Percentiles rank a stretch among this genome's conserved stretches.
phyloP scores from a whole-genome alignment of 805 yeast species.

The Suhomyces prunicola region DNA sequence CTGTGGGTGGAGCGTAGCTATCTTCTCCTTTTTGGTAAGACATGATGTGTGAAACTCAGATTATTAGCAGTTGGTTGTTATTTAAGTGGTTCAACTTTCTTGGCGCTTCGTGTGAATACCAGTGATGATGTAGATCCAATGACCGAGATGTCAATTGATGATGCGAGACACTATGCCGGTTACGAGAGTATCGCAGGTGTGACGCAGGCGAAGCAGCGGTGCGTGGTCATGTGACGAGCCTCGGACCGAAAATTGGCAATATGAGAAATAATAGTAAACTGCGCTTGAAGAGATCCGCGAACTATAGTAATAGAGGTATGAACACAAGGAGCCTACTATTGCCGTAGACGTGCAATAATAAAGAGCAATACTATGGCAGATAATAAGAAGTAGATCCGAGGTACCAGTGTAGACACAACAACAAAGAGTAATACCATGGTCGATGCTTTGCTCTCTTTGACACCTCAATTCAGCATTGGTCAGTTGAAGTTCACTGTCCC shows the following conservation, averaged over 20 bases:
- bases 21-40: neutral
- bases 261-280: neutral
- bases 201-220: neutral
- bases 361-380: no score
- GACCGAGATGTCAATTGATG: neutral
- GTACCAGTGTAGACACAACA: no score
- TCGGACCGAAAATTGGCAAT: neutral
- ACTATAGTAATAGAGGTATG: no score
- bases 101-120: neutral
- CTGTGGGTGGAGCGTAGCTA: slow-evolving; percentile 25
- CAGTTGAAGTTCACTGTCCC: no score
- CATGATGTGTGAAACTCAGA: neutral
- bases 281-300: neutral
- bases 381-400: no score
- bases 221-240: neutral
- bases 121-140: neutral
- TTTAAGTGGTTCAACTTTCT: neutral
- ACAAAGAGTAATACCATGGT: no score
- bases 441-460: no score
- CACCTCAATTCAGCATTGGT: no score
- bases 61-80: neutral
- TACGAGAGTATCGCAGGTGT: neutral
- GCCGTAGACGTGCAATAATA: no score
- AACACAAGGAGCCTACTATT: no score
- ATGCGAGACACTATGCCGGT: neutral